Conservation (phyloP, 306 rosid species). For the Delonix regia region DNA sequence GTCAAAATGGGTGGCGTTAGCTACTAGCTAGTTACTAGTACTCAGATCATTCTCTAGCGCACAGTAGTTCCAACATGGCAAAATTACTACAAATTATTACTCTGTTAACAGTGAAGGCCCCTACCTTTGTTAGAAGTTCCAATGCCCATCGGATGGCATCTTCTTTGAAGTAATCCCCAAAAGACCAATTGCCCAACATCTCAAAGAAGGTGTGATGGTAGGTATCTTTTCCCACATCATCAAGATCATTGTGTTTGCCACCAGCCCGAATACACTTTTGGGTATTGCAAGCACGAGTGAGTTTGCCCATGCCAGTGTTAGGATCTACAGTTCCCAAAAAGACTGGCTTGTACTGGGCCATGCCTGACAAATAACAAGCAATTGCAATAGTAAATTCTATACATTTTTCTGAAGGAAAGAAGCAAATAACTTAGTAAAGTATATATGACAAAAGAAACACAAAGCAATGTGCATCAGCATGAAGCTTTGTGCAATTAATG, state of each 20-base stretch:
- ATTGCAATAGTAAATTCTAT: not conserved
- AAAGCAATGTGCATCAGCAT: not conserved
- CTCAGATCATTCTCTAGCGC: constrained; percentile 3
- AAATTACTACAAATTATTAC: not conserved
- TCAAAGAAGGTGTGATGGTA: constrained; percentile 98
- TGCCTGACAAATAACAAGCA: constrained; percentile 56
- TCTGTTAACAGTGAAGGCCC: constrained; percentile 31
- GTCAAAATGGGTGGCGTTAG: not conserved
- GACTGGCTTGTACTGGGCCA: constrained; percentile 97
- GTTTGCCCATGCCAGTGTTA: constrained; percentile 76
- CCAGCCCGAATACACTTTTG: constrained; percentile 98
- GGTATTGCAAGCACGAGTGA: constrained; percentile 85
- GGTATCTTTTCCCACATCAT: constrained; percentile 97
- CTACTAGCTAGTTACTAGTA: not conserved
- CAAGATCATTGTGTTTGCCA: constrained; percentile 96
- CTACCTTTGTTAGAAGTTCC: constrained; percentile 87
- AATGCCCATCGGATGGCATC: constrained; percentile 95
- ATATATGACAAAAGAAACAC: not conserved
- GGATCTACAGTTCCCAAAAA: constrained; percentile 94
- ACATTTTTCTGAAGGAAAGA: not conserved
- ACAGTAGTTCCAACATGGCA: not conserved
- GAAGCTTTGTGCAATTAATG: not conserved
- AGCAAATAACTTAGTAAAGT: not conserved
- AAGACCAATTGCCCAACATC: constrained; percentile 99
- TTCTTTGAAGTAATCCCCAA: constrained; percentile 87